These are phyloP conservation scores for Scutellaria galericulata DNA, from an alignment of 257 asterid genomes.

Conservation along the genomic window DNA sequence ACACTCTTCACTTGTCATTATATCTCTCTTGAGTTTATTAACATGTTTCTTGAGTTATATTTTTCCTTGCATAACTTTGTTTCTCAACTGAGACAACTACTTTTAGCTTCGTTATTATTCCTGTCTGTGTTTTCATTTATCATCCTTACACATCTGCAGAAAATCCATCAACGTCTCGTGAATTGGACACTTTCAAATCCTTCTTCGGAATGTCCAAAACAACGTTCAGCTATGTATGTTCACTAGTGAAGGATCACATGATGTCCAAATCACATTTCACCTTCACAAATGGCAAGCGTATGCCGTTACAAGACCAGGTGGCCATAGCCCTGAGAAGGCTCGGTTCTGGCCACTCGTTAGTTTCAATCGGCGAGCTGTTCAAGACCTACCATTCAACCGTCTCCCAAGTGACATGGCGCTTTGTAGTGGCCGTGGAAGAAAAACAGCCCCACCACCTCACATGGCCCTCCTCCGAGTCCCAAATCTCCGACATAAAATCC, in stretches of 20 bases:
- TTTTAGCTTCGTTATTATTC: no score
- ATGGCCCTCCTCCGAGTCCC: conserved; percentile 69
- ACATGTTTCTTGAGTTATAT: no score
- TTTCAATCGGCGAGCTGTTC: conserved; percentile 72
- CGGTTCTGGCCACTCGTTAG: conserved; percentile 73
- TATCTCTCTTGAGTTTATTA: no score
- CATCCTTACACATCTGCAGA: conserved; percentile 42
- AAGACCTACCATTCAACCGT: conserved; percentile 83
- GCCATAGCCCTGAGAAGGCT: conserved; percentile 79
- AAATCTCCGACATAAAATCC: conserved; percentile 43
- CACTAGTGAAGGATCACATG: conserved; percentile 75
- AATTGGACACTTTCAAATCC: conserved; percentile 54
- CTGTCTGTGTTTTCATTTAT: no score
- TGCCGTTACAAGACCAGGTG: conserved; percentile 76
- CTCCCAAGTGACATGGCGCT: conserved; percentile 92
- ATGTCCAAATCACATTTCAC: conserved; percentile 60
- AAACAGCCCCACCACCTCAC: conserved; percentile 61
- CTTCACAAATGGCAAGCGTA: conserved; percentile 63
- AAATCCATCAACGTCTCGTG: conserved; percentile 48
- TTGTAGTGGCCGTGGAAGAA: conserved; percentile 81
- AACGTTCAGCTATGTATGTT: conserved; percentile 74
- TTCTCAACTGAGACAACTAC: no score
- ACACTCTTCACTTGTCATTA: no score
- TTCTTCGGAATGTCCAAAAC: conserved; percentile 64
- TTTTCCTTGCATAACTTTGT: no score